A percentile compares a stretch with the other conserved stretches of the same genome.
Evolutionary conservation across 331 rosid genomes (phyloP).

Genomic region (Telfairia occidentalis): DNA sequence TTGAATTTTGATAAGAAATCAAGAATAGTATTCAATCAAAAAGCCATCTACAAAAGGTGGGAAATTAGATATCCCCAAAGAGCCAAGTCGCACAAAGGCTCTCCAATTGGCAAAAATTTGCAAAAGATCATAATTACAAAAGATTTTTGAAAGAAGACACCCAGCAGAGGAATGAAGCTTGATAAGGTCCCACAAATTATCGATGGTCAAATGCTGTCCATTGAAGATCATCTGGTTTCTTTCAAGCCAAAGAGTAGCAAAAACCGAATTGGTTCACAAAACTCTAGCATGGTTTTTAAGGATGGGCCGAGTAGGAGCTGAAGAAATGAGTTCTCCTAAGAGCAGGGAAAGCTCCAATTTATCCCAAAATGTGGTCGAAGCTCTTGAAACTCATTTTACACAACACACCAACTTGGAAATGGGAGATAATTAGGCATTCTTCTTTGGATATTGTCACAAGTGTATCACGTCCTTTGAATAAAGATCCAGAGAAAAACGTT

Average conservation of each 20-base stretch:
- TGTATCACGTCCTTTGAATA: neutral
- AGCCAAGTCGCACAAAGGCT: no score
- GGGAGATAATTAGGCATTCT: neutral
- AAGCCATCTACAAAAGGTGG: no score
- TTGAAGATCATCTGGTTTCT: neutral
- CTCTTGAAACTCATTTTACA: neutral
- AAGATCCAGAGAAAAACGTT: neutral
- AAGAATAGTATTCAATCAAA: no score
- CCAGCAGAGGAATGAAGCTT: neutral
- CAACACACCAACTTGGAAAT: neutral
- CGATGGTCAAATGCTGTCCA: neutral
- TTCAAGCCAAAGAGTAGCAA: neutral
- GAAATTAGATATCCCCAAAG: no score
- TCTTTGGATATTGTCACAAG: neutral
- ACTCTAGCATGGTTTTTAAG: neutral
- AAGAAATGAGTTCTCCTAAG: neutral
- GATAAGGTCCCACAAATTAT: neutral
- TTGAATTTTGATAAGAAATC: no score
- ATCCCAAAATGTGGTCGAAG: neutral
- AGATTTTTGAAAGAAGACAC: neutral
- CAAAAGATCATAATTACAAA: neutral
- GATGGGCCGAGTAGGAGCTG: neutral
- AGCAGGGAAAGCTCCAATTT: neutral
- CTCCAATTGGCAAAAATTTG: no score
- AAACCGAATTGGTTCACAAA: neutral